A percentile compares a stretch with the other conserved stretches of the same genome.
phyloP scores from a whole-genome alignment of 768 basidiomycete species.

The Psilocybe cyanescens region DNA sequence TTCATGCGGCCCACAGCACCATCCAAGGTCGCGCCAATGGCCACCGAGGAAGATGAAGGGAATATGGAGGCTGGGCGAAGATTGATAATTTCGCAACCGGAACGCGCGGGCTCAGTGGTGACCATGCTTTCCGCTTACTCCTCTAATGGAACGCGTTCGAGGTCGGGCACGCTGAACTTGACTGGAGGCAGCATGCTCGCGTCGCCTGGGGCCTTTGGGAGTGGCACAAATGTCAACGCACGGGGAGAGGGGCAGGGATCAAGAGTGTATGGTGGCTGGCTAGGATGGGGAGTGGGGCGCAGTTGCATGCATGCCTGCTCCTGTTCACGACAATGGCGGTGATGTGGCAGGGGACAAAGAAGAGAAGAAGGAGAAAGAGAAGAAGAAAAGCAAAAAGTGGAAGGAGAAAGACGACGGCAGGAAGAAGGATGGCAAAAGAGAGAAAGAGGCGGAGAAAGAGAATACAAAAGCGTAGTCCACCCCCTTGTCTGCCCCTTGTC shows the following conservation, averaged over 20 bases:
- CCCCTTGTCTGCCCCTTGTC: too few relatives aligned
- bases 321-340: too few relatives aligned
- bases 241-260: slow-evolving; percentile 36
- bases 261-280: slow-evolving; percentile 71
- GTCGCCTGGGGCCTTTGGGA: slow-evolving; percentile 24
- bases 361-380: too few relatives aligned
- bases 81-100: not conserved
- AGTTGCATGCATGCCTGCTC: too few relatives aligned
- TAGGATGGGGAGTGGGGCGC: too few relatives aligned
- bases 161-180: slow-evolving; percentile 31
- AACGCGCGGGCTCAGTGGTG: not conserved
- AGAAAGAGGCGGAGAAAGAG: too few relatives aligned
- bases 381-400: too few relatives aligned
- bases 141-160: slow-evolving; percentile 24
- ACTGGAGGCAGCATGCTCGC: slow-evolving; percentile 33
- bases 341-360: too few relatives aligned
- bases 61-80: not conserved
- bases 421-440: too few relatives aligned
- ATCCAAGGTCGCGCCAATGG: slow-evolving; percentile 11
- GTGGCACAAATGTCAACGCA: too few relatives aligned
- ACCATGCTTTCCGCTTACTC: not conserved
- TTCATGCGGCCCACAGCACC: not conserved
- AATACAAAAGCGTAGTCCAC: too few relatives aligned
- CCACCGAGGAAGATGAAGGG: slow-evolving; percentile 12
- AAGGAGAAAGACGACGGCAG: too few relatives aligned